Conservation (phyloP, 441 rosid species). For the Aleurites moluccanus region DNA sequence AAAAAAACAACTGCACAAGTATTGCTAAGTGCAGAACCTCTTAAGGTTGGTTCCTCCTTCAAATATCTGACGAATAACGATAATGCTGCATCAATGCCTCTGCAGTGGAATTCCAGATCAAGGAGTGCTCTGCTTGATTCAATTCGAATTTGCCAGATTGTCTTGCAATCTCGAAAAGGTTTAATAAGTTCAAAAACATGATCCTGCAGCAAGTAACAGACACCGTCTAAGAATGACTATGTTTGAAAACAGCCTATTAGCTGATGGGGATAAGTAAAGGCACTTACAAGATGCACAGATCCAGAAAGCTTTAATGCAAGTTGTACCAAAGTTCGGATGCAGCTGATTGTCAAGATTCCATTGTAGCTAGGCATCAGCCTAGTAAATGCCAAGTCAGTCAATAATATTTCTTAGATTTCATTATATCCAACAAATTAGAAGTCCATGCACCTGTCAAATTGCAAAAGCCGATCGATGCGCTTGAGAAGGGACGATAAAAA, state of each 20-base stretch:
- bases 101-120: slow-evolving; percentile 80
- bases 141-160: slow-evolving; percentile 71
- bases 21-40: slow-evolving; percentile 56
- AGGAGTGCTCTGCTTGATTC: slow-evolving; percentile 95
- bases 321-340: slow-evolving; percentile 86
- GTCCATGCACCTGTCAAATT: slow-evolving; percentile 78
- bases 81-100: slow-evolving; percentile 81
- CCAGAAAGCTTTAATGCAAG: slow-evolving; percentile 85
- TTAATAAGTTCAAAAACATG: slow-evolving; percentile 69
- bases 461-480: slow-evolving; percentile 92
- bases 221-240: slow-evolving; percentile 19
- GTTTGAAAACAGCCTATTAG: slow-evolving; percentile 12
- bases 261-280: neutral
- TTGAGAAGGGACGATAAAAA: slow-evolving; percentile 91
- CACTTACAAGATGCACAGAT: slow-evolving; percentile 74
- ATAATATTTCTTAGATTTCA: slow-evolving; percentile 10
- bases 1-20: neutral
- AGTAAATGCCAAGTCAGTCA: slow-evolving; percentile 28
- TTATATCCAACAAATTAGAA: slow-evolving; percentile 23
- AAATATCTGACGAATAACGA: slow-evolving; percentile 63
- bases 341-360: slow-evolving; percentile 89
- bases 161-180: slow-evolving; percentile 65
- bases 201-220: slow-evolving; percentile 54
- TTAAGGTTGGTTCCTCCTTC: slow-evolving; percentile 76
- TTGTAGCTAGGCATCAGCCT: slow-evolving; percentile 98